A percentile compares a stretch with the other conserved stretches of the same genome.
phyloP scores from a whole-genome alignment of 2,329 filamentous ascomycete species.

The Colletotrichum coccodes region DNA sequence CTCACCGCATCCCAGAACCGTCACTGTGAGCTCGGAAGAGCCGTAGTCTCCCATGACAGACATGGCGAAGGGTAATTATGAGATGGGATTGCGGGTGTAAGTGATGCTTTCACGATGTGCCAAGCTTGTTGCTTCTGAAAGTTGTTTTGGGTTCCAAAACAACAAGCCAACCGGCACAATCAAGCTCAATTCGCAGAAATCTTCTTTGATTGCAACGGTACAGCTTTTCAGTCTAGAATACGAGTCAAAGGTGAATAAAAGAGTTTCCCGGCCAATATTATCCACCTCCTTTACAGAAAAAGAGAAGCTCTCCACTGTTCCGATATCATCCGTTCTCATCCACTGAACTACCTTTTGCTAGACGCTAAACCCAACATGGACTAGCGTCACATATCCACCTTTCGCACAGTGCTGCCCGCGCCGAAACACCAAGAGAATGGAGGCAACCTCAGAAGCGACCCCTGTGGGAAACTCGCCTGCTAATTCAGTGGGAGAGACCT shows the following conservation, averaged over 20 bases:
- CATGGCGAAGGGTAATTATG: constrained; percentile 36
- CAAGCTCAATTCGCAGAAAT: not conserved
- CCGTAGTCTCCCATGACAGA: constrained; percentile 46
- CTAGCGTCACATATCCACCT: not conserved
- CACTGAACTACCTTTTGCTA: constrained; percentile 16
- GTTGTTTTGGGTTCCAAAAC: not conserved
- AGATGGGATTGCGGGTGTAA: constrained; percentile 14
- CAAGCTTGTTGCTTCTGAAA: not conserved
- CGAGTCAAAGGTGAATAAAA: not conserved
- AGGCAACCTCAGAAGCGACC: not conserved
- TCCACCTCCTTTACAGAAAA: constrained; percentile 26
- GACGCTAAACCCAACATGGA: not conserved
- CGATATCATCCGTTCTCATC: constrained; percentile 24
- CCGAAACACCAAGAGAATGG: not conserved
- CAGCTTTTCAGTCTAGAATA: not conserved
- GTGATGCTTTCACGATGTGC: constrained; percentile 1
- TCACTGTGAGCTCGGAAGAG: constrained; percentile 71
- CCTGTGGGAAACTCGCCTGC: constrained; percentile 20
- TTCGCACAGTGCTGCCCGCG: constrained; percentile 3
- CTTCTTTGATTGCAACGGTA: not conserved
- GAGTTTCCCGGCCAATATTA: constrained; percentile 7
- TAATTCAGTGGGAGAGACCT: not conserved
- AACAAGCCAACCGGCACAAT: not conserved
- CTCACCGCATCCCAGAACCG: constrained; percentile 85
- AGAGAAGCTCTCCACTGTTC: constrained; percentile 26